Percentiles rank a stretch among this genome's conserved stretches.
phyloP scores from a whole-genome alignment of 306 rosid species.

The Glycine soja region DNA sequence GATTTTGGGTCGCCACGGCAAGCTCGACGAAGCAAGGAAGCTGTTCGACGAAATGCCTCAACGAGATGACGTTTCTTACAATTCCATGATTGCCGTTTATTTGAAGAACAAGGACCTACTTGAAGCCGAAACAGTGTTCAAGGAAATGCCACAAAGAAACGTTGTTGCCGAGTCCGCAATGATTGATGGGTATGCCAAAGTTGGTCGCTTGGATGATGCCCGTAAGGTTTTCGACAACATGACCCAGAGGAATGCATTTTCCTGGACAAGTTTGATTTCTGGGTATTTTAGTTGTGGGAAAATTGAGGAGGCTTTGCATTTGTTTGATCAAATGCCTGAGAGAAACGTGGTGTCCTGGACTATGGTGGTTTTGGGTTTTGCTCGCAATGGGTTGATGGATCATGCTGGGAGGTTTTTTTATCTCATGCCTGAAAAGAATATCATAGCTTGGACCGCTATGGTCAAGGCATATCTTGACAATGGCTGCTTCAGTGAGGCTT shows the following conservation, averaged over 20 bases:
- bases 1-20: slow-evolving; percentile 41
- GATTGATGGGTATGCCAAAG: slow-evolving; percentile 56
- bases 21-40: slow-evolving; percentile 50
- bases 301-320: slow-evolving; percentile 50
- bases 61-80: slow-evolving; percentile 48
- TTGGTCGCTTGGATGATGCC: slow-evolving; percentile 54
- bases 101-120: slow-evolving; percentile 46
- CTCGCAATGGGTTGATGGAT: slow-evolving; percentile 51
- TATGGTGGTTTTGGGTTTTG: slow-evolving; percentile 47
- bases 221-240: slow-evolving; percentile 52
- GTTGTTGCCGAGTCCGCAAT: slow-evolving; percentile 54
- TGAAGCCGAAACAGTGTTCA: slow-evolving; percentile 47
- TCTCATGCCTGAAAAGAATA: slow-evolving; percentile 59
- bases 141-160: slow-evolving; percentile 35
- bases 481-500: slow-evolving; percentile 52
- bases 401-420: slow-evolving; percentile 50
- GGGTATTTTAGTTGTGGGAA: slow-evolving; percentile 54
- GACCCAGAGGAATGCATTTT: slow-evolving; percentile 54
- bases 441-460: slow-evolving; percentile 59
- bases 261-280: slow-evolving; percentile 64
- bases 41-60: slow-evolving; percentile 53
- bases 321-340: slow-evolving; percentile 57
- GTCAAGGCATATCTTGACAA: slow-evolving; percentile 59
- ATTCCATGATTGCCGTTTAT: slow-evolving; percentile 47
- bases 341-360: slow-evolving; percentile 62